A percentile compares a stretch with the other conserved stretches of the same genome.
Conservation (phyloP, 176 grass and related monocot genomes). For the Thinopyrum elongatum region DNA sequence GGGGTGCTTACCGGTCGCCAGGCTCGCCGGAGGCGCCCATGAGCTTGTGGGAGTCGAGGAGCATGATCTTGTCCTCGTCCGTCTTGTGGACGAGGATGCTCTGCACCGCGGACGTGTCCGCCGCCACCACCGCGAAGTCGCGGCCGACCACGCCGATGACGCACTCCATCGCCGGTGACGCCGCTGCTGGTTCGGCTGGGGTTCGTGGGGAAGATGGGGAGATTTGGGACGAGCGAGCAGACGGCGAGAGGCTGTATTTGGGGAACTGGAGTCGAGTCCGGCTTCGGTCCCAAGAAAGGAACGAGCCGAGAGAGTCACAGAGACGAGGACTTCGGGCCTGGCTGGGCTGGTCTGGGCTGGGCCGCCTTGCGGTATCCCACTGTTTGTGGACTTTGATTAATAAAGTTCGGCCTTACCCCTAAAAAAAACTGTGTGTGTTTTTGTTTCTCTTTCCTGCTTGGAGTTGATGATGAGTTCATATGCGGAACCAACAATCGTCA, state of each 20-base stretch:
- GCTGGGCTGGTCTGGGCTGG: neutral
- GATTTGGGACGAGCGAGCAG: neutral
- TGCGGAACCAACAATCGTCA: no score
- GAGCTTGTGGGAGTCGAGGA: conserved; percentile 96
- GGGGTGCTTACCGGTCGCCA: conserved; percentile 62
- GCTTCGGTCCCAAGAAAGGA: conserved; percentile 22
- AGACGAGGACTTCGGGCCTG: neutral
- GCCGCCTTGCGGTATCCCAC: neutral
- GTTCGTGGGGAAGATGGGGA: neutral
- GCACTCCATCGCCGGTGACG: conserved; percentile 66
- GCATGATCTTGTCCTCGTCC: conserved; percentile 98
- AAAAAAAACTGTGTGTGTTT: no score
- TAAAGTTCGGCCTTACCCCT: no score
- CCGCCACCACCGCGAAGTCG: conserved; percentile 80
- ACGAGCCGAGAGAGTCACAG: neutral
- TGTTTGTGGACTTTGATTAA: no score
- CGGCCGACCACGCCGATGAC: conserved; percentile 80
- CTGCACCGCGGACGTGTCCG: conserved; percentile 88
- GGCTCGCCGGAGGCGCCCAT: conserved; percentile 97
- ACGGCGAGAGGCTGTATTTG: neutral
- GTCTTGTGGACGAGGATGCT: conserved; percentile 73
- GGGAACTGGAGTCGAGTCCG: neutral
- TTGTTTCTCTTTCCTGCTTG: no score
- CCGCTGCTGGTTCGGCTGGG: neutral
- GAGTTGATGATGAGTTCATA: no score